Evolutionary conservation across 2,329 filamentous ascomycete genomes (phyloP), one percentile per base, ranked within the genome.

Genomic region (Pseudopyricularia javanii): DNA sequence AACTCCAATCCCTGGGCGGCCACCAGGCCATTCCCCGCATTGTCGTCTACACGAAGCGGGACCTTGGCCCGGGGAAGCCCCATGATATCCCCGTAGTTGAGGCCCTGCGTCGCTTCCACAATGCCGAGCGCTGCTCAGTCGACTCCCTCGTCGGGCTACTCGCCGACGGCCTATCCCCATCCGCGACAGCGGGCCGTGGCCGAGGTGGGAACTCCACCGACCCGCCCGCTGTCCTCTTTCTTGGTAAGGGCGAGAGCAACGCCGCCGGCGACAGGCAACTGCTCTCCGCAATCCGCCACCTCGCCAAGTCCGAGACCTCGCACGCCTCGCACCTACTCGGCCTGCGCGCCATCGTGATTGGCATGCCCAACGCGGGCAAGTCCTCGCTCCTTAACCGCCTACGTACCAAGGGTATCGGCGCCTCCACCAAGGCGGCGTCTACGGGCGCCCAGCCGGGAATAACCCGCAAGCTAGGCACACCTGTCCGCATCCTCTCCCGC

Each of bases 331-430:
- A 45, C 40, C 70, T 97, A n/a, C 83, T 87, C 7, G 91, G 90
- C n/a, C 78, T 89, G 59, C 81, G 90, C 49, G 80, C 90, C 54
- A 79, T 98, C 66, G 80, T 97, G 1, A 91, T 97, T 14, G 93
- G 93, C 53, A 96, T 98, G 91, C 93, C 93, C 34, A 98, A 98
- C 64, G 88, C 95, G 0, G 93, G 93, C 34, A 98, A 98, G 70
- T 95, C 88, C 48, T 90, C 91, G 1, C 74, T 98, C n/a, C 80
- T 98, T 43, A 98, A 98, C 66, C 80, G 83, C 15, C 76, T 97
- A 49, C 84, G 93, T 20, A 78, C 75, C 40, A 73, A 76, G 17
- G 88, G 89, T 40, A 77, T 88, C 59, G 74, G 75, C 20, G 61
- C 60, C 33, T 63, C 64, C 15, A 58, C 65, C 28, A 94, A 91